Evolutionary conservation across 2,329 filamentous ascomycete genomes (phyloP).

Genomic region (Aschersonia sp.): DNA sequence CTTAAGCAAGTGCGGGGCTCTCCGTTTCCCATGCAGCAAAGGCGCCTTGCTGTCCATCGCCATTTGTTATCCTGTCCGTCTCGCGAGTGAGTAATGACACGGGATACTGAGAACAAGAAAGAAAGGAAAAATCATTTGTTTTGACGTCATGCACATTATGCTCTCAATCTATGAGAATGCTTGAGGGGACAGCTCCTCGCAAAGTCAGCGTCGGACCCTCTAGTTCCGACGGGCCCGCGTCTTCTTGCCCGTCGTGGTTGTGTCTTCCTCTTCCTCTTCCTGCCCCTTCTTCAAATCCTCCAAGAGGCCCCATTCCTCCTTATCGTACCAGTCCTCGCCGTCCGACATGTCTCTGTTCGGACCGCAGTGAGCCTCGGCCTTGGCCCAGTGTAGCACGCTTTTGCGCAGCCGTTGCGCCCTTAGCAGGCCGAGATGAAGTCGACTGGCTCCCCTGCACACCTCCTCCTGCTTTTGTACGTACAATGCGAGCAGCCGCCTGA

Average conservation of each 20-base stretch:
- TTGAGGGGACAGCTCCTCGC: background rate
- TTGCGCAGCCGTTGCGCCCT: constrained; percentile 58
- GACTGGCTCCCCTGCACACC: constrained; percentile 54
- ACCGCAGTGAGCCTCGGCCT: constrained; percentile 60
- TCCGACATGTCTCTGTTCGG: constrained; percentile 64
- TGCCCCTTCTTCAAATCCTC: constrained; percentile 69
- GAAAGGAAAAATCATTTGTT: too few species aligned
- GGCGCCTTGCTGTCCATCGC: too few species aligned
- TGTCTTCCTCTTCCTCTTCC: constrained; percentile 69
- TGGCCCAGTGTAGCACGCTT: constrained; percentile 59
- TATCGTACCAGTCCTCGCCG: constrained; percentile 81
- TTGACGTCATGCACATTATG: too few species aligned
- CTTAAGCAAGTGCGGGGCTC: too few species aligned
- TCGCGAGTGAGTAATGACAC: too few species aligned
- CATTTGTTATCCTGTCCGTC: too few species aligned
- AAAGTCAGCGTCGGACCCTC: background rate
- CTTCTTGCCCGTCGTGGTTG: constrained; percentile 42
- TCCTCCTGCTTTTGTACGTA: constrained; percentile 83
- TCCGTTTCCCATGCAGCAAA: too few species aligned
- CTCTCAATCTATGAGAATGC: background rate
- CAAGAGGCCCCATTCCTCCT: constrained; percentile 61
- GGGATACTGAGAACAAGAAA: too few species aligned
- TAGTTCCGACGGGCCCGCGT: constrained; percentile 35
- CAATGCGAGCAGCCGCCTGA: constrained; percentile 55
- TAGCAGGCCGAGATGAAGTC: constrained; percentile 55